phyloP scores from a whole-genome alignment of 2,329 filamentous ascomycete species.

The Diaporthe citrichinensis region DNA sequence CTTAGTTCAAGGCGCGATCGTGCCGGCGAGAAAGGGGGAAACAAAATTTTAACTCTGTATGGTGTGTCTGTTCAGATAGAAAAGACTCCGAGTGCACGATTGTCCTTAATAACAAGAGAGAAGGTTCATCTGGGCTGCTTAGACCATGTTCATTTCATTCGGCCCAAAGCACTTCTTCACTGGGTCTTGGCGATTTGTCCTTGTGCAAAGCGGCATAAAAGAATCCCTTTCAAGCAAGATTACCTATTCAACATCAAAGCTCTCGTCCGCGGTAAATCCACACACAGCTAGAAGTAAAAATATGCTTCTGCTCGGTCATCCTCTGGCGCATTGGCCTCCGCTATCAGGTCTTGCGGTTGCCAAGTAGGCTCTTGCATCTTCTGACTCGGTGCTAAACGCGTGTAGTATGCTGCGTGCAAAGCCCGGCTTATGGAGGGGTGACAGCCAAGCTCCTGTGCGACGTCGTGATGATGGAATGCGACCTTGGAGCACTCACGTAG shows the following conservation, averaged over 20 bases:
- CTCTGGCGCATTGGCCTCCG: background rate
- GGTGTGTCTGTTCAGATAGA: background rate
- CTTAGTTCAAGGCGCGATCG: background rate
- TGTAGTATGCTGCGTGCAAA: background rate
- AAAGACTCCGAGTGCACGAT: too few species aligned
- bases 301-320: background rate
- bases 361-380: background rate
- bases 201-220: background rate
- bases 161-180: background rate
- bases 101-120: too few species aligned
- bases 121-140: background rate
- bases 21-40: rapidly evolving
- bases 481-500: conserved; percentile 4
- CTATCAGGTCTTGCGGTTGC: background rate
- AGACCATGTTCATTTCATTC: background rate
- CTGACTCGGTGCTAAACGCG: background rate
- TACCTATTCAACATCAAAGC: background rate
- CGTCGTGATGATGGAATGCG: conserved; percentile 18
- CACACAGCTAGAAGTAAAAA: background rate
- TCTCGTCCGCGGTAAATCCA: background rate
- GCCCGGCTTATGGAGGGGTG: background rate
- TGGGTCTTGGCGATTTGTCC: too few species aligned
- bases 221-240: background rate
- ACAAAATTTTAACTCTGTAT: background rate
- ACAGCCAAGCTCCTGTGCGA: conserved; percentile 25